Evolutionary conservation across 2,329 filamentous ascomycete genomes (phyloP), one percentile per base, ranked within the genome.

Genomic region (Epichloe gansuensis): DNA sequence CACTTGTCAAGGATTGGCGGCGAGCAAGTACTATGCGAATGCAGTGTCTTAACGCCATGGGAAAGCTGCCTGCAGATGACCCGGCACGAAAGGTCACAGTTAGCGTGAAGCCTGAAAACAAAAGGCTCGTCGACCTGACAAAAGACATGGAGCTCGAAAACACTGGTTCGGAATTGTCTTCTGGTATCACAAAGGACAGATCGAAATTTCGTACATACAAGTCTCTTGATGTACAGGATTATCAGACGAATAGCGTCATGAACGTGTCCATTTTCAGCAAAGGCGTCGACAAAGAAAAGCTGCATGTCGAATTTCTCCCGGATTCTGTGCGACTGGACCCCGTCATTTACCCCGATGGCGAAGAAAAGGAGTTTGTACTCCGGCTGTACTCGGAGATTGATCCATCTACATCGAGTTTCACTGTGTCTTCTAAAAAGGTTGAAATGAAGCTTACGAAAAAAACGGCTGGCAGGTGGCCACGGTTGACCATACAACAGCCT

Each of bases 381-480:
- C 57, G 86, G 5, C 78, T 91, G 3, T 89, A 77, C 65, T 80
- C 77, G 13, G 65, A 76, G 9, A 82, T 95, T 60, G 77, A 87
- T 50, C 67, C 80, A 0, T 61, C 74, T 1, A 68, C 75, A 35
- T 88, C 81, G 21, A 83, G 75, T 45, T 80, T 73, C 59, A 77
- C 74, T 1, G 78, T 94, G 51, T 84, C 86, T 43, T 75, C 85
- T 1, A 88, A 82, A 62, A 95, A 95, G 66, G 76, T 95, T 51
- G 90, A 95, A 66, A 72, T 95, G 39, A 77, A 72, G 11, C 75
- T 95, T 15, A 76, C 75, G 55, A 95, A 95, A 67, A 72, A 75
- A 42, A 74, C 67, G 1, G 67, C 78, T 0, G 85, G 83, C 6
- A 91, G 88, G 64, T 93, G 88, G 88, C 67, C 75, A 0, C 55